Base-by-base conservation (phyloP, 176 grass and related monocot species). In the Ensete glaucum region DNA sequence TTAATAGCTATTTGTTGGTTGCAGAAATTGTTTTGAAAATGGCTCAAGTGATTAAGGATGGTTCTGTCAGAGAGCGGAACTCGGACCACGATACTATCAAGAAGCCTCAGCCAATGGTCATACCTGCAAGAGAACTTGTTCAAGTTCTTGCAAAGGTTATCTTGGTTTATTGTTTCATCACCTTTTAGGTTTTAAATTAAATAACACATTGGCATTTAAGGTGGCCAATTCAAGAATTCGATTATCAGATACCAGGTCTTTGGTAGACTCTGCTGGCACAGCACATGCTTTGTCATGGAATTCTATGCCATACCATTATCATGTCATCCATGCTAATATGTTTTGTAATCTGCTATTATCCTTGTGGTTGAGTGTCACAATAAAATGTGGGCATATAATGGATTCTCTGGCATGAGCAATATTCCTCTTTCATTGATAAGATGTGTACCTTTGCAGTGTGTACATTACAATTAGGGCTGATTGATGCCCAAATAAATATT, bases 21-120 rank as follows among this genome's bases (percentile, higher is more conserved):
- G 75, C 64, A 99, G 96, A 88, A 62, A 77, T 99, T 75, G 62
- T 92, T 68, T 83, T 99, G 83, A 87, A 99, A 89, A 99, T 99
- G 96, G 96, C 96, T 81, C 96, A 89, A 54, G 54, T 85, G 12
- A 76, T 78, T 26, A 99, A 99, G 79, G 90, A 89, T 78, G 81
- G 88, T 64, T 87, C 86, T 84, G 20, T 54, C 3, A 79, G 62
- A 84, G 91, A 81, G 29, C 91, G 89, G 53, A 86, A 52, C 62
- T 83, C 62, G 81, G 10, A 65, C 50, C 17, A 43, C 71, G 88
- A 95, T 79, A 34, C 80, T 65, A 52, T 86, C 54, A 95, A 83
- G 82, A 88, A 87, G 71, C 88, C 91, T 64, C 82, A 89, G 80
- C 89, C 84, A 73, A 95, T 99, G 88, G 78, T 99, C 76, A 91